These are phyloP conservation scores for Luzula sylvatica DNA, from an alignment of 176 grass and related monocot genomes.

Conservation along the genomic window DNA sequence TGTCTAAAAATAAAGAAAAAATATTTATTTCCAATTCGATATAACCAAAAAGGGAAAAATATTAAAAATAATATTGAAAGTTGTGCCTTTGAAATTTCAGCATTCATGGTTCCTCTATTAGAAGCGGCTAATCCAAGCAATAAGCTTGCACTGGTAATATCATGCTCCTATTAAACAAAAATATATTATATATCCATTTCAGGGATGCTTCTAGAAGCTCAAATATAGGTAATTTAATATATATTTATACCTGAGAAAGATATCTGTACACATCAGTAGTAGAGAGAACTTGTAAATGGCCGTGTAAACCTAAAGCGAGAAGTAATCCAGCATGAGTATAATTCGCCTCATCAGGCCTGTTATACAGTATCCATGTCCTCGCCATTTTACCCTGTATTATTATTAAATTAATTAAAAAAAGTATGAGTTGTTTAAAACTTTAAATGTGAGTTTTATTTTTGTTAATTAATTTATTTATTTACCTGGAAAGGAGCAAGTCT, in stretches of 20 bases:
- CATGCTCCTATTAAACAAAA: constrained; percentile 63
- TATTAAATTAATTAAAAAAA: constrained; percentile 6
- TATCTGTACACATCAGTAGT: constrained; percentile 81
- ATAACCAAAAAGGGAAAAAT: constrained; percentile 1
- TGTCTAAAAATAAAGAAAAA: constrained; percentile 35
- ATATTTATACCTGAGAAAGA: constrained; percentile 86
- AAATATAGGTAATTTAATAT: too few species aligned
- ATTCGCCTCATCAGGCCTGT: constrained; percentile 82
- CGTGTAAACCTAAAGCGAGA: constrained; percentile 92
- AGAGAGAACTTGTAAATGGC: constrained; percentile 63
- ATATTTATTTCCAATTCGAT: background rate
- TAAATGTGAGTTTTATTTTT: background rate
- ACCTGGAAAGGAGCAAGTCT: constrained; percentile 95
- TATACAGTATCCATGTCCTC: constrained; percentile 95
- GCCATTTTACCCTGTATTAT: constrained; percentile 82
- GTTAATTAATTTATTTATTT: background rate
- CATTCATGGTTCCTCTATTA: constrained; percentile 85
- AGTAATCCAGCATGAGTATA: constrained; percentile 90
- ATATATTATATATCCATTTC: too few species aligned
- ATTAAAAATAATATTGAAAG: background rate
- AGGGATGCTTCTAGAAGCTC: too few species aligned
- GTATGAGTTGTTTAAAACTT: background rate
- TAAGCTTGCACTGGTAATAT: constrained; percentile 79
- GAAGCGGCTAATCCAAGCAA: constrained; percentile 88
- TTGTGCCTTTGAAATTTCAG: constrained; percentile 78